Conservation (phyloP, 441 rosid genomes). For the Codiaeum variegatum region DNA sequence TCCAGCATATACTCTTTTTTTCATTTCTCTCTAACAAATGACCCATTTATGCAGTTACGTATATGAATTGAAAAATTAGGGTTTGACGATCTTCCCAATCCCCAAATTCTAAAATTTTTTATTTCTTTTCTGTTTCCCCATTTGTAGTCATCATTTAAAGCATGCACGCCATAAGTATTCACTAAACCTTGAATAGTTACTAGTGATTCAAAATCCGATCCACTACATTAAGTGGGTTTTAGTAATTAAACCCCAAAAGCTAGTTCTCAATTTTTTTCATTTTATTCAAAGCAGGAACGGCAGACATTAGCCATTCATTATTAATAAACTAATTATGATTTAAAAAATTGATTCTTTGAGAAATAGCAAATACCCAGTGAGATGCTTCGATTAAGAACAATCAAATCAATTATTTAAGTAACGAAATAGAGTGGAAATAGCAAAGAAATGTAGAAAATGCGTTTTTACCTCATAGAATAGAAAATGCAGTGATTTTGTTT, state of each 20-base stretch:
- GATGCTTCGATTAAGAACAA: not conserved
- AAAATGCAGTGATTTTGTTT: not conserved
- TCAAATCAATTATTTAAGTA: not conserved
- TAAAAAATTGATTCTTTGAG: not conserved
- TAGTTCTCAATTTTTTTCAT: not conserved
- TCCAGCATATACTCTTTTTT: not conserved
- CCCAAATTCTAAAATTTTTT: not conserved
- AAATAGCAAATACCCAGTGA: not conserved
- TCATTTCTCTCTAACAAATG: not conserved
- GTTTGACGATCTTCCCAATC: not conserved
- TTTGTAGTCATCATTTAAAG: not conserved
- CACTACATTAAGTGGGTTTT: not conserved
- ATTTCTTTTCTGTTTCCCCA: not conserved
- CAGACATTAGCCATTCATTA: too few species aligned
- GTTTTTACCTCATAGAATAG: slow-evolving; percentile 5
- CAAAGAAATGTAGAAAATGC: not conserved
- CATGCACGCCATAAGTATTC: not conserved
- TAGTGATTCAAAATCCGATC: not conserved
- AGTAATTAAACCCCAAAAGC: not conserved
- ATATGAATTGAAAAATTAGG: not conserved
- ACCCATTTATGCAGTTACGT: not conserved
- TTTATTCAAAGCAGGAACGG: not conserved
- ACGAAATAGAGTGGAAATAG: not conserved
- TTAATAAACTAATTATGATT: too few species aligned
- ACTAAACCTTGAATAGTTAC: not conserved